Evolutionary conservation across 345 rosid genomes (phyloP).

Genomic region (Brassica napus): DNA sequence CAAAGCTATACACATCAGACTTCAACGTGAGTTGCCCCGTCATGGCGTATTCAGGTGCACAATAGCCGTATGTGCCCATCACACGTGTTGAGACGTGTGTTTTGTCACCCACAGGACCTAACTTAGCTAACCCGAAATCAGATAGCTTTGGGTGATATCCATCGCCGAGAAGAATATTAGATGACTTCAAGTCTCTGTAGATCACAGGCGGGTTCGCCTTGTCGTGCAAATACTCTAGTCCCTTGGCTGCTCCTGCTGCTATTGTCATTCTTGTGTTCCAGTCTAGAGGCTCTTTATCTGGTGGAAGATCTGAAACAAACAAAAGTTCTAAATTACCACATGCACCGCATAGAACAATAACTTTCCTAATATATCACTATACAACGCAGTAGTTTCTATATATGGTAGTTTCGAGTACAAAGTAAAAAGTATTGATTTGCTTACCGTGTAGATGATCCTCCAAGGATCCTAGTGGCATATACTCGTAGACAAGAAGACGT

Average conservation of each 20-base stretch:
- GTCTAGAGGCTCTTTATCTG: constrained; percentile 79
- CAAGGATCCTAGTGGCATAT: constrained; percentile 91
- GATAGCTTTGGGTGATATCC: constrained; percentile 94
- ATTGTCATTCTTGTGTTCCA: constrained; percentile 98
- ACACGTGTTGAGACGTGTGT: constrained; percentile 98
- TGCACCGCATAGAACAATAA: not conserved
- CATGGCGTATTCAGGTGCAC: constrained; percentile 99
- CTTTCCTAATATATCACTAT: constrained; percentile 5
- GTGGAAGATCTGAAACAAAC: constrained; percentile 68
- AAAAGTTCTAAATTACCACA: not conserved
- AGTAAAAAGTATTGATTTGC: not conserved
- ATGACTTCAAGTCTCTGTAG: constrained; percentile 90
- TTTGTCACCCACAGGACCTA: constrained; percentile 98
- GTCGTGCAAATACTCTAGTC: constrained; percentile 93
- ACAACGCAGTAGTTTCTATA: not conserved
- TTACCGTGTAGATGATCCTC: constrained; percentile 98
- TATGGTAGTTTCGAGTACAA: not conserved
- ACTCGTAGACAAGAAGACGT: constrained; percentile 94
- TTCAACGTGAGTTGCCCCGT: constrained; percentile 95
- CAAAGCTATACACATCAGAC: constrained; percentile 96
- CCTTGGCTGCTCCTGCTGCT: constrained; percentile 99
- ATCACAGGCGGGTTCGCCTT: constrained; percentile 97
- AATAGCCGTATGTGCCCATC: constrained; percentile 98
- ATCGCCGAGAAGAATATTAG: constrained; percentile 91
- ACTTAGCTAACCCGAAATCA: constrained; percentile 92